Evolutionary conservation across 495 filamentous ascomycete species (phyloP).

Genomic region (Penicillium ochrochloron): DNA sequence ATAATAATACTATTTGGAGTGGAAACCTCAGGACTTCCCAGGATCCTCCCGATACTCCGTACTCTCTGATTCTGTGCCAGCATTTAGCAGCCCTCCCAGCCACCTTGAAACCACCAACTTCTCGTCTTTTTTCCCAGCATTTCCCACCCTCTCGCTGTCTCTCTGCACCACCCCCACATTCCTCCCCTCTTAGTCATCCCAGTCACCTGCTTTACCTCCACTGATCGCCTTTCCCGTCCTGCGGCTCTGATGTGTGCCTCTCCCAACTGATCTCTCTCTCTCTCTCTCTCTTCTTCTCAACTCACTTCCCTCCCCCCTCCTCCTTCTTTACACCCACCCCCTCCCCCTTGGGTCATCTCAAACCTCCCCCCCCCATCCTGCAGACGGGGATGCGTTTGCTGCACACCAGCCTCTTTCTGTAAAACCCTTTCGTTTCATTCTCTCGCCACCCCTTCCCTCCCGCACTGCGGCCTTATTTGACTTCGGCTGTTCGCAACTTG

Average conservation of each 20-base stretch:
- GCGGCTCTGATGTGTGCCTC: slow-evolving; percentile 22
- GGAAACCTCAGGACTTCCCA: slow-evolving; percentile 2
- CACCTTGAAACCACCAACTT: background rate
- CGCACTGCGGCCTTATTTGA: slow-evolving; percentile 25
- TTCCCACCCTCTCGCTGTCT: background rate
- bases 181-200: slow-evolving; percentile 21
- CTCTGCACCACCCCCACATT: slow-evolving; percentile 6
- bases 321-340: slow-evolving; percentile 17
- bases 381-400: slow-evolving; percentile 41
- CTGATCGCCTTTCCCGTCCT: slow-evolving; percentile 30
- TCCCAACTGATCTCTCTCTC: slow-evolving; percentile 9
- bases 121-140: background rate
- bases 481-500: slow-evolving; percentile 17
- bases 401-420: slow-evolving; percentile 30
- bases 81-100: slow-evolving; percentile 13
- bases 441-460: slow-evolving; percentile 20
- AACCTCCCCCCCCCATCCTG: slow-evolving; percentile 23
- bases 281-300: slow-evolving; percentile 9
- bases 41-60: slow-evolving; percentile 3
- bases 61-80: slow-evolving; percentile 4
- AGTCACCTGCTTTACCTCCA: slow-evolving; percentile 20
- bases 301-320: slow-evolving; percentile 11
- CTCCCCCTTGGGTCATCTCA: slow-evolving; percentile 29
- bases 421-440: background rate
- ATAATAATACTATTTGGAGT: background rate